These are phyloP conservation scores for Wickerhamiella parazyma DNA, from an alignment of 805 yeast species.

Conservation along the genomic window DNA sequence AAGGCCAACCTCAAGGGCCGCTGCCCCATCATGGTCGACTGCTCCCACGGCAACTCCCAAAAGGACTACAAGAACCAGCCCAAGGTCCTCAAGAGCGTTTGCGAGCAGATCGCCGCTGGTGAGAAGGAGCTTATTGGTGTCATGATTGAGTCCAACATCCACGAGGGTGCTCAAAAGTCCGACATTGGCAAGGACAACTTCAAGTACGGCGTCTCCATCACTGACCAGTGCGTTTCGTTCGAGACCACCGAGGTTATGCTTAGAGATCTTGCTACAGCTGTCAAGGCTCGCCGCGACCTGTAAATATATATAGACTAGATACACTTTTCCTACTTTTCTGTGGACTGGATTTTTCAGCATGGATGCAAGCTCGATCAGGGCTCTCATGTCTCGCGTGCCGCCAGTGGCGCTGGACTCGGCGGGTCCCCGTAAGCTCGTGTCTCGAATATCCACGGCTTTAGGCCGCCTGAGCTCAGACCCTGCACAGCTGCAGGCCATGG, in stretches of 20 bases:
- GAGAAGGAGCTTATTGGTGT: conserved; percentile 75
- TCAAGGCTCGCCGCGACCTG: conserved; percentile 45
- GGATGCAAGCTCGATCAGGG: neutral
- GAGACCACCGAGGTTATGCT: conserved; percentile 76
- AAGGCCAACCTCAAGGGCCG: conserved; percentile 43
- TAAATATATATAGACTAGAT: neutral
- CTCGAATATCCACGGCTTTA: neutral
- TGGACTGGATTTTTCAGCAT: neutral
- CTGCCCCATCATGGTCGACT: conserved; percentile 72
- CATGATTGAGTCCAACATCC: conserved; percentile 88
- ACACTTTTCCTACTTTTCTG: no score
- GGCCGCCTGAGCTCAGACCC: neutral
- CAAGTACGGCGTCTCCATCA: conserved; percentile 89
- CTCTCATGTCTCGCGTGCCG: neutral
- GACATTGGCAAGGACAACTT: conserved; percentile 49
- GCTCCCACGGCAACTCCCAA: conserved; percentile 94
- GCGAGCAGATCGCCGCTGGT: conserved; percentile 70
- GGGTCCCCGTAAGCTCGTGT: neutral
- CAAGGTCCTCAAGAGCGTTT: conserved; percentile 68
- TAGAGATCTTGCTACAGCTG: conserved; percentile 66
- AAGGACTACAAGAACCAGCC: conserved; percentile 95
- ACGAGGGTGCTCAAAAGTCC: conserved; percentile 81
- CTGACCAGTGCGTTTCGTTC: conserved; percentile 94
- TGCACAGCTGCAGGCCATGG: neutral
- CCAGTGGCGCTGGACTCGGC: neutral